These are phyloP conservation scores for Toxoplasma gondii DNA, from an alignment of 169 alveolate species.

Conservation along the genomic window DNA sequence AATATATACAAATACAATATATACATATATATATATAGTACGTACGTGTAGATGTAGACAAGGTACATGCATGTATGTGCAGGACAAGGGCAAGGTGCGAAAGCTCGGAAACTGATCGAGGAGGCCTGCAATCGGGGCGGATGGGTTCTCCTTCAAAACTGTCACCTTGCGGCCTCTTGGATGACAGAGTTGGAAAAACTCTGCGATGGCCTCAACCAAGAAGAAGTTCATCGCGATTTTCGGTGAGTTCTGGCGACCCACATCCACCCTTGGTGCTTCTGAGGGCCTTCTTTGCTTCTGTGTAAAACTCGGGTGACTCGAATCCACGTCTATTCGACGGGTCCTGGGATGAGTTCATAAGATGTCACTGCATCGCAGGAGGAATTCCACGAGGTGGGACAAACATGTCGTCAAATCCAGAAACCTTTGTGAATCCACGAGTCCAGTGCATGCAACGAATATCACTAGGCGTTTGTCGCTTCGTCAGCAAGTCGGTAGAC, in stretches of 20 bases:
- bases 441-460: no score
- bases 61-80: no score
- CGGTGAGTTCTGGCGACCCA: conserved; percentile 85
- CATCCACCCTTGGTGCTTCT: neutral
- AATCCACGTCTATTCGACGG: neutral
- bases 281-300: neutral
- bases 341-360: neutral
- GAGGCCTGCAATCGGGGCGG: conserved; percentile 89
- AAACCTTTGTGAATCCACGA: no score
- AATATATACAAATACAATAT: no score
- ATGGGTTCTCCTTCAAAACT: conserved; percentile 93
- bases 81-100: conserved; percentile 95
- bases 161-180: conserved; percentile 94
- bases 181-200: conserved; percentile 92
- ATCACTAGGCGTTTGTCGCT: no score
- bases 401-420: no score
- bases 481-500: no score
- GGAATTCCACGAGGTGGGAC: no score
- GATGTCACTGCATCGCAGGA: no score
- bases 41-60: no score
- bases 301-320: neutral
- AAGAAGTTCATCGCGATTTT: conserved; percentile 66
- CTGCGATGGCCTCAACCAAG: conserved; percentile 79
- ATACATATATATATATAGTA: no score
- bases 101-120: conserved; percentile 90